These are phyloP conservation scores for Arctium lappa DNA, from an alignment of 129 eudicot genomes.

Conservation along the genomic window DNA sequence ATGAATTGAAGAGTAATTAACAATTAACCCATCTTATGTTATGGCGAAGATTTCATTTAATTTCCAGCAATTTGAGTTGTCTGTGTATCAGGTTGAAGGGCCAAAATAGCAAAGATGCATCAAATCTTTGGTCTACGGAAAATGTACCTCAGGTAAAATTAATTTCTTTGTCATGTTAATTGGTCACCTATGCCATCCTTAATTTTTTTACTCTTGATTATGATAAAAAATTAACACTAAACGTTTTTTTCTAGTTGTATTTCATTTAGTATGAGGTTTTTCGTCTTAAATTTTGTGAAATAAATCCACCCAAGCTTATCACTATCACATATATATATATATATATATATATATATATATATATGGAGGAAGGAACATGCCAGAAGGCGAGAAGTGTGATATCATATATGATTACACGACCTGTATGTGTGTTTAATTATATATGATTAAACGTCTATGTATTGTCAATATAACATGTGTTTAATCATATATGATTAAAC, in stretches of 20 bases:
- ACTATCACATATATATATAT: too few species aligned
- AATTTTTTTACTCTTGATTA: not conserved
- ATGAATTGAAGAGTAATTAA: not conserved
- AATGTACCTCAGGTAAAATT: not conserved
- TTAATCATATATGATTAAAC: too few species aligned
- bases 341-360: too few species aligned
- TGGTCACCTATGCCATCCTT: not conserved
- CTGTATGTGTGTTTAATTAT: too few species aligned
- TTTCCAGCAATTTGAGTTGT: not conserved
- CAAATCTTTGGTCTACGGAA: not conserved
- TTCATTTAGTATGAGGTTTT: not conserved
- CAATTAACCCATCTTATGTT: not conserved
- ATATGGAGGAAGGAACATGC: too few species aligned
- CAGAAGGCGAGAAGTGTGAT: too few species aligned
- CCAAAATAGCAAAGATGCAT: not conserved
- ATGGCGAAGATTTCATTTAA: not conserved
- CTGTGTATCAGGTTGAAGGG: not conserved
- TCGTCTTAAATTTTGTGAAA: not conserved
- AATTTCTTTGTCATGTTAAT: not conserved
- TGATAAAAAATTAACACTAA: not conserved
- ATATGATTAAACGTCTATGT: too few species aligned
- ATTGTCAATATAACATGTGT: too few species aligned
- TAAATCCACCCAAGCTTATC: too few species aligned
- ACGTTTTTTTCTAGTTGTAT: not conserved
- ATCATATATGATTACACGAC: too few species aligned